These are phyloP conservation scores for Coemansia sp. DNA, from an alignment of 192 early-diverging fungal genomes.

Conservation along the genomic window DNA sequence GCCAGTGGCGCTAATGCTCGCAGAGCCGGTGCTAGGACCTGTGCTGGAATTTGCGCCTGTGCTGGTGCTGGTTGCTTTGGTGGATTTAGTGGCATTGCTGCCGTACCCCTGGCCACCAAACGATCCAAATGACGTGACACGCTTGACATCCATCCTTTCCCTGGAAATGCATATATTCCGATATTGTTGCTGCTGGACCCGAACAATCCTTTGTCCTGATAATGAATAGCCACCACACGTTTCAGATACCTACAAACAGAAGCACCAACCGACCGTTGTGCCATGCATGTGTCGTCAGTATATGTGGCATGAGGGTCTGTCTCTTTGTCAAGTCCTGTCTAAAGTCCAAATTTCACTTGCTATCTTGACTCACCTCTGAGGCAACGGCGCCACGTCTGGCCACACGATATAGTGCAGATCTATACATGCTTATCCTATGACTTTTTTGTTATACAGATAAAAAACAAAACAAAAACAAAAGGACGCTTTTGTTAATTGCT, in stretches of 20 bases:
- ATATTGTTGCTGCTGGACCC: neutral
- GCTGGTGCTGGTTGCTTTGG: neutral
- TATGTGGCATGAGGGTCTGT: neutral
- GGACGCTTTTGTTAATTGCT: neutral
- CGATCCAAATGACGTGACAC: neutral
- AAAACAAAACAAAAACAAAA: neutral
- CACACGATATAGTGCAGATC: neutral
- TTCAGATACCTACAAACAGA: neutral
- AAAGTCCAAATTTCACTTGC: too few species aligned
- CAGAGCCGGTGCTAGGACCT: neutral
- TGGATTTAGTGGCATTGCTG: neutral
- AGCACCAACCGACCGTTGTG: neutral
- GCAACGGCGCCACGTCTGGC: neutral
- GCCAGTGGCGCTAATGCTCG: neutral
- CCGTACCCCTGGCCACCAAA: neutral
- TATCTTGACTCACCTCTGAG: neutral
- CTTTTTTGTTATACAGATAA: neutral
- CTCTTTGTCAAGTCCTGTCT: neutral
- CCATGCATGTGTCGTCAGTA: neutral
- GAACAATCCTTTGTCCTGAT: neutral
- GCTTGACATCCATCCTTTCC: neutral
- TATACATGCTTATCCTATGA: neutral
- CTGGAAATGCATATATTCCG: neutral
- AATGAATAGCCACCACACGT: neutral
- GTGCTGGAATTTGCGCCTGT: neutral